phyloP scores from a whole-genome alignment of 2,329 filamentous ascomycete genomes.

The Botrytis sinoallii region DNA sequence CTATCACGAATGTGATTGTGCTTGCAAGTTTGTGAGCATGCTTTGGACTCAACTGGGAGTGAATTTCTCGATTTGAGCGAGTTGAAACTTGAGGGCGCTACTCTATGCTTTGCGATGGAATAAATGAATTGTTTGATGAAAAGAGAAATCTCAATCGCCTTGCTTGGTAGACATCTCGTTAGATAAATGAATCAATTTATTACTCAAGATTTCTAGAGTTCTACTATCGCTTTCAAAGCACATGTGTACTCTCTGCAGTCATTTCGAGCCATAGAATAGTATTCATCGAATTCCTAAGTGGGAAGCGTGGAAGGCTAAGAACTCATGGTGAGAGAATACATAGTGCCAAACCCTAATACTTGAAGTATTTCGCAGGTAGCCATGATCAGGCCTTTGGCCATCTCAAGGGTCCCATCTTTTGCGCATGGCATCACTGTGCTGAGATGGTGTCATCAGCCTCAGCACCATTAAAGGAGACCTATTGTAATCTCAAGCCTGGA shows the following conservation, averaged over 20 bases:
- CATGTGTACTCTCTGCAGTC: not conserved
- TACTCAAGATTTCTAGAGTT: not conserved
- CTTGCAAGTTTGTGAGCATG: not conserved
- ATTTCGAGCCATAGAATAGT: not conserved
- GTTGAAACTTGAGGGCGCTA: not conserved
- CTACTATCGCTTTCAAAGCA: too few species aligned
- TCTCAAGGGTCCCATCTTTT: not conserved
- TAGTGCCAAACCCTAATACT: not conserved
- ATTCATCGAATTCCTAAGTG: not conserved
- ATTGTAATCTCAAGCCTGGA: not conserved
- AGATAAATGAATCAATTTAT: not conserved
- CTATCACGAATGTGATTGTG: conserved; percentile 9
- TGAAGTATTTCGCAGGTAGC: not conserved
- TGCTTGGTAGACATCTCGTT: not conserved
- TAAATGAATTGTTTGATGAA: not conserved
- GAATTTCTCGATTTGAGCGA: not conserved
- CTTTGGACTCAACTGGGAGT: not conserved
- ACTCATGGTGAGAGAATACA: not conserved
- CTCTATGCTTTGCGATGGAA: not conserved
- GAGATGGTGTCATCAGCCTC: not conserved
- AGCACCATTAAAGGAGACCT: not conserved
- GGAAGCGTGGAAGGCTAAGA: not conserved
- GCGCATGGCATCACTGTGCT: not conserved
- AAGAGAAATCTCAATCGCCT: not conserved
- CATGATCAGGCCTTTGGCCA: not conserved